Evolutionary conservation across 345 rosid genomes (phyloP).

Genomic region (Sonneratia caseolaris): DNA sequence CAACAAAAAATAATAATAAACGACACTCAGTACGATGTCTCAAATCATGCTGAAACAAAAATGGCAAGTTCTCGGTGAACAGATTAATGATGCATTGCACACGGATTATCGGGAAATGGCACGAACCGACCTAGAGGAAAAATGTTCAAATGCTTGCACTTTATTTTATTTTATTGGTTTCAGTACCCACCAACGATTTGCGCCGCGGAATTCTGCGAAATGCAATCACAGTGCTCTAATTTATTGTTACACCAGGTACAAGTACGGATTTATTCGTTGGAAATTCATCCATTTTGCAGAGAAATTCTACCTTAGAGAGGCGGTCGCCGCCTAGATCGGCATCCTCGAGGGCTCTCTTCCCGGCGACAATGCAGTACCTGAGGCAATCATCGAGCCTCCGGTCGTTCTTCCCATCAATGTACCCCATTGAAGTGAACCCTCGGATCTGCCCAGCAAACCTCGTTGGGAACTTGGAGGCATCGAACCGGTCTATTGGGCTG

Average conservation of each 20-base stretch:
- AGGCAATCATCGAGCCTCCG: slow-evolving; percentile 90
- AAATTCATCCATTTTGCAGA: background rate
- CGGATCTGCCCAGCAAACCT: slow-evolving; percentile 97
- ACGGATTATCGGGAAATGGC: background rate
- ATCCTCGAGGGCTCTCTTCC: slow-evolving; percentile 83
- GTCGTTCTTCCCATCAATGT: slow-evolving; percentile 93
- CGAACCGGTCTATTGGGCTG: slow-evolving; percentile 80
- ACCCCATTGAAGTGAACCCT: slow-evolving; percentile 69
- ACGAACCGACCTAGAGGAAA: background rate
- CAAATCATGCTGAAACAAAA: too few species aligned
- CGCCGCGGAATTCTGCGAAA: background rate
- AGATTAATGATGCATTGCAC: background rate
- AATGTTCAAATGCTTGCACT: background rate
- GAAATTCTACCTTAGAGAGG: slow-evolving; percentile 40
- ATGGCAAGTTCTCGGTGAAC: background rate
- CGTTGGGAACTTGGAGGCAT: slow-evolving; percentile 92
- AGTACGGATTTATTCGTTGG: background rate
- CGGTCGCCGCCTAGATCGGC: slow-evolving; percentile 82
- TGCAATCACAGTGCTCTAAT: background rate
- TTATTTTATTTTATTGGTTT: background rate
- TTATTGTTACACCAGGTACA: background rate
- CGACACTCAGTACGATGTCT: too few species aligned
- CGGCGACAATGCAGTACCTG: slow-evolving; percentile 97
- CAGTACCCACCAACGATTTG: background rate
- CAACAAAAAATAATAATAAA: too few species aligned